Conservation (phyloP, 768 basidiomycete genomes). For the Pulveroboletus ravenelii region DNA sequence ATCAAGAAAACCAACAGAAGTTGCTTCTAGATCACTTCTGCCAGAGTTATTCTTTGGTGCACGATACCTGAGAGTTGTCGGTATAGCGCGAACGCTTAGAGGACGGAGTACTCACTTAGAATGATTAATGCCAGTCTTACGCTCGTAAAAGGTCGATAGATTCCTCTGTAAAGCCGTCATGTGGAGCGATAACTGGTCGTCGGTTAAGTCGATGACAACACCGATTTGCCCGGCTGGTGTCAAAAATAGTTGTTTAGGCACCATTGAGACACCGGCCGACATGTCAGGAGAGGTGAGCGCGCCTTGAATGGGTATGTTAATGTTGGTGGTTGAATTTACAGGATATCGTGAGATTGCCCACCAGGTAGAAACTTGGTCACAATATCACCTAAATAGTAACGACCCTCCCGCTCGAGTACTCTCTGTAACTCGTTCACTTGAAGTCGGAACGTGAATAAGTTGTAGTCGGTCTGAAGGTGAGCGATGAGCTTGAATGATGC, state of each 20-base stretch:
- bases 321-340: not conserved
- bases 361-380: conserved; percentile 73
- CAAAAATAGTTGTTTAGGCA: conserved; percentile 66
- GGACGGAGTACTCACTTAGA: conserved; percentile 43
- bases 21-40: conserved; percentile 50
- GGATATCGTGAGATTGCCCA: conserved; percentile 22
- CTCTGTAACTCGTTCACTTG: conserved; percentile 39
- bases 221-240: conserved; percentile 79
- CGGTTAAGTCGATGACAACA: conserved; percentile 55
- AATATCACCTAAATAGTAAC: conserved; percentile 70
- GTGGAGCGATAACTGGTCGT: conserved; percentile 46
- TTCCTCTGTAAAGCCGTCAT: conserved; percentile 75
- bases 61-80: conserved; percentile 50
- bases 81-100: not conserved
- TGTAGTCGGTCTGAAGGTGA: conserved; percentile 53
- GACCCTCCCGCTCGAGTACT: conserved; percentile 59
- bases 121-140: conserved; percentile 55
- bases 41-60: conserved; percentile 57
- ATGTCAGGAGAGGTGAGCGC: conserved; percentile 45
- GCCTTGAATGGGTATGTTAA: conserved; percentile 38
- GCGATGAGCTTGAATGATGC: conserved; percentile 6
- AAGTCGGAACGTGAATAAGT: conserved; percentile 60
- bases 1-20: conserved; percentile 77
- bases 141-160: conserved; percentile 49
- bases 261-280: conserved; percentile 38